These are phyloP conservation scores for Adansonia digitata DNA, from an alignment of 345 rosid genomes.

Conservation along the genomic window DNA sequence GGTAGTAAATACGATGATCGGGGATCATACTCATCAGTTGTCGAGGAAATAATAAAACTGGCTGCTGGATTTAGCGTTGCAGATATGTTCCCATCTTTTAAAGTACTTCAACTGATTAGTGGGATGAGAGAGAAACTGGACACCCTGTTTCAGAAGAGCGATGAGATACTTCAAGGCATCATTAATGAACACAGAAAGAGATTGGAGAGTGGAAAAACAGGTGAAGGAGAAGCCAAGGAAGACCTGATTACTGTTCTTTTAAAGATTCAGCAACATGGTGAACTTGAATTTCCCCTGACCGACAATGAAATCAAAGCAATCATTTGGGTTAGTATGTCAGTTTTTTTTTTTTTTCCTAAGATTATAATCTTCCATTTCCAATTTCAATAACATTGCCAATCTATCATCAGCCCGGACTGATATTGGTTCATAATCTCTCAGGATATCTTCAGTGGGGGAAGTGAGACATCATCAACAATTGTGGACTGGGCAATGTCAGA, in stretches of 20 bases:
- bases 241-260: neutral
- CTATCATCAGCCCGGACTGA: neutral
- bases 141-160: neutral
- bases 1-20: neutral
- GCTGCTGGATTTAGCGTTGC: neutral
- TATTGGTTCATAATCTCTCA: neutral
- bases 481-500: slow-evolving; percentile 31
- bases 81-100: neutral
- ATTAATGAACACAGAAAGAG: neutral
- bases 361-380: neutral
- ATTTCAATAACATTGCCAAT: too few relatives aligned
- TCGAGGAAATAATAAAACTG: neutral
- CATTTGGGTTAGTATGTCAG: slow-evolving; percentile 1
- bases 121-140: neutral
- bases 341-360: neutral
- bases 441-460: slow-evolving; percentile 28
- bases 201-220: neutral
- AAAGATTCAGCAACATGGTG: neutral
- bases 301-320: neutral
- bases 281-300: neutral
- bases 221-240: neutral
- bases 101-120: neutral
- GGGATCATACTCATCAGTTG: neutral
- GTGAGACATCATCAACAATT: slow-evolving; percentile 26
- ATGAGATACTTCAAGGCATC: neutral